Conservation (phyloP, 2,329 filamentous ascomycete genomes). For the Fusarium sublunatum region DNA sequence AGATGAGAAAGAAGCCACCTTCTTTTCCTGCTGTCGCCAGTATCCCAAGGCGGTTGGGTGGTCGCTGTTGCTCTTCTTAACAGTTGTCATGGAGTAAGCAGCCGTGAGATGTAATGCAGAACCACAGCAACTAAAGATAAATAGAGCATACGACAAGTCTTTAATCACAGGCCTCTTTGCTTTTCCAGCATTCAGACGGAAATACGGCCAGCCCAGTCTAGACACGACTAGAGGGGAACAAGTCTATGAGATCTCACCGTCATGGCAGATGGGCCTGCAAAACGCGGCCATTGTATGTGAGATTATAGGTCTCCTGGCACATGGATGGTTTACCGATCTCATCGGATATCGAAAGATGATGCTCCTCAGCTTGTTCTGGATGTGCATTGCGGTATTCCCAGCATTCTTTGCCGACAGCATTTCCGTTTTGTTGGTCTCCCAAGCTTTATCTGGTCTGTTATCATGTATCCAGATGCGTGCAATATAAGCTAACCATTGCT, state of each 20-base stretch:
- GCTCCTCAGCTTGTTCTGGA: slow-evolving; percentile 50
- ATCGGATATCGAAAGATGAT: slow-evolving; percentile 55
- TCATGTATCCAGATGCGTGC: background rate
- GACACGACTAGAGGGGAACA: slow-evolving; percentile 44
- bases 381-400: slow-evolving; percentile 54
- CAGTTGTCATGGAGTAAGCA: slow-evolving; percentile 43
- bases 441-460: slow-evolving; percentile 48
- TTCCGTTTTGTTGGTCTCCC: slow-evolving; percentile 49
- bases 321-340: slow-evolving; percentile 55
- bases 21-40: slow-evolving; percentile 33
- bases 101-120: background rate
- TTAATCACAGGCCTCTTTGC: slow-evolving; percentile 39
- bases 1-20: slow-evolving; percentile 36
- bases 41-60: slow-evolving; percentile 44
- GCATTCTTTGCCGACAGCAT: slow-evolving; percentile 53
- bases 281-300: slow-evolving; percentile 39
- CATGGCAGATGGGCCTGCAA: slow-evolving; percentile 42
- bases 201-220: slow-evolving; percentile 13
- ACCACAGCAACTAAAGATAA: slow-evolving; percentile 5
- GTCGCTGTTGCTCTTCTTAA: slow-evolving; percentile 42
- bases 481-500: background rate
- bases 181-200: slow-evolving; percentile 43
- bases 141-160: slow-evolving; percentile 39
- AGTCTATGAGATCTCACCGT: slow-evolving; percentile 49
- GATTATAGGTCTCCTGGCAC: slow-evolving; percentile 54